Evolutionary conservation across 495 filamentous ascomycete species (phyloP), one percentile per base, ranked within the genome.

Genomic region (Penicillium desertorum): DNA sequence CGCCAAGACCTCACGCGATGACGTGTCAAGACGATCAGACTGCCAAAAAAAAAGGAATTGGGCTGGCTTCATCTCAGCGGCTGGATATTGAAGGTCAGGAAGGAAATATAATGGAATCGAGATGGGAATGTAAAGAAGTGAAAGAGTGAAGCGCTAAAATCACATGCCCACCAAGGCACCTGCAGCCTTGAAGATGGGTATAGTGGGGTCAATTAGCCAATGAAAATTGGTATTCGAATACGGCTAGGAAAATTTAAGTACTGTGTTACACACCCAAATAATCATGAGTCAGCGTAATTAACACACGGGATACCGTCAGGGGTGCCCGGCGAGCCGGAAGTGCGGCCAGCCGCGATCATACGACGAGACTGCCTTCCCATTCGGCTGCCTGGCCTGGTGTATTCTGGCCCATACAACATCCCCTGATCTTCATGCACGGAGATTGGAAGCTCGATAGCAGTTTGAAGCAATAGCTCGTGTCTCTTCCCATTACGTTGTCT

Each of bases 281-380:
- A 12, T 12, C 7, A 29, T 25, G n/a, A 17, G 20, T 34, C 32
- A 47, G 20, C 43, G 61, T n/a, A 44, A 39, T 37, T 44, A 46
- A 52, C 54, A 34, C 43, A n/a, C 32, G 22, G 56, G 62, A 51
- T 44, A 45, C 34, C 37, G 8, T 48, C 45, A 45, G 42, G 46
- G 30, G 19, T 42, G 56, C 36, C 63, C 63, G 65, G 64, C 45
- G 58, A 66, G 65, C 63, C 73, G 73, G 73, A 74, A 74, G 56
- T 54, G 65, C 64, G 58, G 56, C 44, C 52, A 66, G 67, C 73
- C 73, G 73, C 66, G 72, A 76, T 76, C 73, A 76, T 76, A 74
- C 73, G 70, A 76, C 71, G 48, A 42, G 37, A 45, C 32, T 54
- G 32, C 19, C 44, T 36, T 46, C 43, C 43, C 22, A 45, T 52